phyloP scores from a whole-genome alignment of 2,329 filamentous ascomycete species.

The Ophiocordyceps polyrhachis-furcata region DNA sequence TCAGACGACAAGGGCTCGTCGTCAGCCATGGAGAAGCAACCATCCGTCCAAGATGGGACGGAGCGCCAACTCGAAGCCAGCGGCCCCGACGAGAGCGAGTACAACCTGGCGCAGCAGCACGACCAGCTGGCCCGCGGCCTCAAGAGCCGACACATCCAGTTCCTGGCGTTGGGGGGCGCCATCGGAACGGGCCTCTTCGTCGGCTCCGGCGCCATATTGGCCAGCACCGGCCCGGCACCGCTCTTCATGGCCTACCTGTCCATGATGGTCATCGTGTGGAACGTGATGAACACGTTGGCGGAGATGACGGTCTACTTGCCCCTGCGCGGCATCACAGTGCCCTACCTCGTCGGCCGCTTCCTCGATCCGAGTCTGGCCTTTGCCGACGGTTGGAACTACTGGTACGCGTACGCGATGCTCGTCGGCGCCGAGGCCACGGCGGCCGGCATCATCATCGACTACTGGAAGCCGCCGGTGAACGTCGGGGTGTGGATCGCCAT shows the following conservation, averaged over 20 bases:
- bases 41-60: not conserved
- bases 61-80: slow-evolving; percentile 9
- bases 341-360: slow-evolving; percentile 36
- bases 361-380: slow-evolving; percentile 37
- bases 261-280: slow-evolving; percentile 35
- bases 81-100: slow-evolving; percentile 11
- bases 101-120: slow-evolving; percentile 17
- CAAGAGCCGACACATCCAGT: slow-evolving; percentile 42
- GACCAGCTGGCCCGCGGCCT: slow-evolving; percentile 35
- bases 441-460: slow-evolving; percentile 38
- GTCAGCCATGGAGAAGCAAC: not conserved
- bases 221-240: slow-evolving; percentile 41
- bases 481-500: slow-evolving; percentile 41
- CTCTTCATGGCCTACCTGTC: slow-evolving; percentile 49
- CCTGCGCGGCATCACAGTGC: slow-evolving; percentile 35
- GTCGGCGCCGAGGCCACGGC: slow-evolving; percentile 39
- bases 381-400: slow-evolving; percentile 41
- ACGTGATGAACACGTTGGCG: slow-evolving; percentile 33
- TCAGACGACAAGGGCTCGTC: not conserved
- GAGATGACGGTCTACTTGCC: slow-evolving; percentile 38
- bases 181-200: slow-evolving; percentile 49
- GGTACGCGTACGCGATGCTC: slow-evolving; percentile 40
- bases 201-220: slow-evolving; percentile 37
- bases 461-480: slow-evolving; percentile 34
- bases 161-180: slow-evolving; percentile 35